phyloP scores from a whole-genome alignment of 331 rosid species.

The Rhamnella rubrinervis region DNA sequence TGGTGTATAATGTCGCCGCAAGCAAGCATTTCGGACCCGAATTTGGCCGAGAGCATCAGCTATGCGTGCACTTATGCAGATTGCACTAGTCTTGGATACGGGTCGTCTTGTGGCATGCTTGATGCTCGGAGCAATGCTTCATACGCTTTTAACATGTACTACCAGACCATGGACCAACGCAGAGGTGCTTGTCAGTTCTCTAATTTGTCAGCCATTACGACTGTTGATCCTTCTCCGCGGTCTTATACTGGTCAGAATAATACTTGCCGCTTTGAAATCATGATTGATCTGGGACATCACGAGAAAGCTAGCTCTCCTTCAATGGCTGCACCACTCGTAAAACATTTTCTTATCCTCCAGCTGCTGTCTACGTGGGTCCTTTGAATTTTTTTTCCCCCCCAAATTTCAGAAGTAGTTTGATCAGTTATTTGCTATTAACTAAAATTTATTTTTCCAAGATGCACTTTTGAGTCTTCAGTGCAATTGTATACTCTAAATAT shows the following conservation, averaged over 20 bases:
- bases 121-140: slow-evolving; percentile 67
- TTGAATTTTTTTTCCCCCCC: neutral
- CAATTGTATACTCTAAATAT: neutral
- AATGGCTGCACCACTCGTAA: slow-evolving; percentile 34
- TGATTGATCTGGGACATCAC: slow-evolving; percentile 64
- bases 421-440: neutral
- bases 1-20: slow-evolving; percentile 86
- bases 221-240: slow-evolving; percentile 59
- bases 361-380: slow-evolving; percentile 3
- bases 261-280: slow-evolving; percentile 61
- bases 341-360: slow-evolving; percentile 18
- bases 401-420: no score
- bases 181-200: slow-evolving; percentile 60
- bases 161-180: slow-evolving; percentile 66
- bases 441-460: neutral
- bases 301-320: slow-evolving; percentile 38
- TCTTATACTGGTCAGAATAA: slow-evolving; percentile 15
- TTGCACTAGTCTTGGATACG: slow-evolving; percentile 74
- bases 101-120: slow-evolving; percentile 65
- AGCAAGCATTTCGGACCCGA: slow-evolving; percentile 54
- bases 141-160: slow-evolving; percentile 83
- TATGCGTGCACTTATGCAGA: slow-evolving; percentile 83
- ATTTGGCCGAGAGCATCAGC: slow-evolving; percentile 40
- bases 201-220: slow-evolving; percentile 45
- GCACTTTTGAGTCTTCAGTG: neutral